phyloP scores from a whole-genome alignment of 2,329 filamentous ascomycete genomes.

The Sporothrix dimorphospora region DNA sequence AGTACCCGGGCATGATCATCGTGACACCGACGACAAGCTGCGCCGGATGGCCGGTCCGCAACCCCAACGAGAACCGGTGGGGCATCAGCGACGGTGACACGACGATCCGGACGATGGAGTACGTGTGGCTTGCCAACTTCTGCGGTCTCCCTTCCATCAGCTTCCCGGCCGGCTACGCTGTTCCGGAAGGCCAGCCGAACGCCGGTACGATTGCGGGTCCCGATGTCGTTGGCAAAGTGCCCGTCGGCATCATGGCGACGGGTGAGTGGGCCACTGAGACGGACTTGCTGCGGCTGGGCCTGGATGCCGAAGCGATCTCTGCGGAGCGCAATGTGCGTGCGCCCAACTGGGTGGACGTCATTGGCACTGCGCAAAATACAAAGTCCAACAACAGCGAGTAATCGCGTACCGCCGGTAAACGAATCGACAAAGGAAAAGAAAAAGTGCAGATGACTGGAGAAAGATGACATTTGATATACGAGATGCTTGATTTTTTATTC shows the following conservation, averaged over 20 bases:
- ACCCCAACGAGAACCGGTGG: slow-evolving; percentile 42
- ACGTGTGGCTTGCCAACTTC: slow-evolving; percentile 56
- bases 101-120: slow-evolving; percentile 53
- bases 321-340: slow-evolving; percentile 42
- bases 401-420: too few relatives aligned
- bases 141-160: slow-evolving; percentile 52
- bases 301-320: slow-evolving; percentile 50
- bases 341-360: slow-evolving; percentile 51
- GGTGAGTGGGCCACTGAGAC: slow-evolving; percentile 59
- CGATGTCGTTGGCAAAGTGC: slow-evolving; percentile 47
- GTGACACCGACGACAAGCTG: slow-evolving; percentile 67
- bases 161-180: slow-evolving; percentile 51
- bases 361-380: slow-evolving; percentile 35
- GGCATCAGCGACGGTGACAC: slow-evolving; percentile 53
- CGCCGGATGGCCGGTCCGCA: slow-evolving; percentile 50
- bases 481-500: neutral
- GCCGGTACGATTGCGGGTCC: slow-evolving; percentile 42
- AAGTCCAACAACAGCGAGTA: neutral
- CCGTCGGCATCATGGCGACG: slow-evolving; percentile 58
- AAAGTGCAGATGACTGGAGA: too few relatives aligned
- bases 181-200: slow-evolving; percentile 41
- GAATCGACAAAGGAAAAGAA: neutral
- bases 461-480: neutral
- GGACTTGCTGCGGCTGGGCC: slow-evolving; percentile 52
- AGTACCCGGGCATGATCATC: slow-evolving; percentile 70